Evolutionary conservation across 306 rosid species (phyloP), one percentile per base, ranked within the genome.

Genomic region (Acacia confusa): DNA sequence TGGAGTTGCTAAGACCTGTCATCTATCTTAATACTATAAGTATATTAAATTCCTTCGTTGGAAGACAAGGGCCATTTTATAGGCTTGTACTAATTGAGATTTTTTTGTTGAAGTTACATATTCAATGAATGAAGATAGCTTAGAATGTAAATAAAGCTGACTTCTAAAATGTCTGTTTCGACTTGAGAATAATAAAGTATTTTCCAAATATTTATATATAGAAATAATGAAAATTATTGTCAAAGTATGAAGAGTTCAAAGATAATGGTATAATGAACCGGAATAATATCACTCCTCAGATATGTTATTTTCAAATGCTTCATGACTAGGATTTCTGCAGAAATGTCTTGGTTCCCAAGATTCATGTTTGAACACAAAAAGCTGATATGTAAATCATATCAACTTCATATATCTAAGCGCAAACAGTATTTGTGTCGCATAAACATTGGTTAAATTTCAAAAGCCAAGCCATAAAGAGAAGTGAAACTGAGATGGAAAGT

Each of bases 401-500:
- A 28, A 6, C 41, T 36, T 27, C 28, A 2, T 27, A 0, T 27
- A 27, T 27, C 28, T 27, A 2, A 1, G 2, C 28, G 28, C 28
- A 2, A 27, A 27, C 28, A n/a, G 12, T n/a, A 27, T 27, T 2
- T 27, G 28, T 2, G 32, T 22, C 65, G 9, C 65, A 58, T 24
- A 0, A 17, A 24, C 65, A 58, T 7, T 4, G 4, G 61, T 55
- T 20, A 27, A n/a, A n/a, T 24, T 61, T 7, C 7, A 30, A 63
- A 5, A 36, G 27, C 41, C 52, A 40, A 70, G 7, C 4, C 44
- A 67, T 67, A 7, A 65, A 48, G 57, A 20, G 72, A 80, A 25
- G 22, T 28, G 60, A 48, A 75, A 41, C 20, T 50, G 7, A 66
- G 34, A 81, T 85, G 85, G n/a, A 17, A 79, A 44, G 64, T 67